phyloP scores from a whole-genome alignment of 176 grass and related monocot genomes.

The Alopecurus myosuroides region DNA sequence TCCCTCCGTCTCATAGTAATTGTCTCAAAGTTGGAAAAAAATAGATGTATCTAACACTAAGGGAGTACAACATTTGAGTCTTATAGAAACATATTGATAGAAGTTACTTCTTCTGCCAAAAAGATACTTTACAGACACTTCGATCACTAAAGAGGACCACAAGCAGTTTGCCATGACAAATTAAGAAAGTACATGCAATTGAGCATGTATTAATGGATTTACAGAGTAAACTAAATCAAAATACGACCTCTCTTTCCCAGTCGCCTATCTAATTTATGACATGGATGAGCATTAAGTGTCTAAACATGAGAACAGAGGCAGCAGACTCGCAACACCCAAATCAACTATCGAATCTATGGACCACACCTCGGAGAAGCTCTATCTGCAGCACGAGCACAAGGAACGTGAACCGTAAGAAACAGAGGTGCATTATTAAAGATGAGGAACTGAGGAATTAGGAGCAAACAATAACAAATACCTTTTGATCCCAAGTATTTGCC shows the following conservation, averaged over 20 bases:
- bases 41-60: too few species aligned
- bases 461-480: neutral
- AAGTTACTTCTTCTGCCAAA: neutral
- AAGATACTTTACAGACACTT: neutral
- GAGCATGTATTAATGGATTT: neutral
- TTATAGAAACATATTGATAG: neutral
- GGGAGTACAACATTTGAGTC: neutral
- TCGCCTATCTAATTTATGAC: neutral
- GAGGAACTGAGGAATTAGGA: neutral
- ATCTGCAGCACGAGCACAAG: neutral
- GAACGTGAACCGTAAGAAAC: neutral
- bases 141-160: neutral
- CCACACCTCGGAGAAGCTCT: neutral
- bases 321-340: neutral
- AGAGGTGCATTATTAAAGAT: neutral
- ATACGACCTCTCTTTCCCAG: neutral
- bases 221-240: neutral
- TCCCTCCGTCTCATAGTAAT: too few species aligned
- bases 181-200: neutral
- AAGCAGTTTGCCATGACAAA: neutral
- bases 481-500: neutral
- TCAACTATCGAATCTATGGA: neutral
- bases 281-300: neutral
- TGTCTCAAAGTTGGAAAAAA: too few species aligned
- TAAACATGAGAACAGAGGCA: neutral